Evolutionary conservation across 2,329 filamentous ascomycete genomes (phyloP).

Genomic region (Aspergillus thermomutatus): DNA sequence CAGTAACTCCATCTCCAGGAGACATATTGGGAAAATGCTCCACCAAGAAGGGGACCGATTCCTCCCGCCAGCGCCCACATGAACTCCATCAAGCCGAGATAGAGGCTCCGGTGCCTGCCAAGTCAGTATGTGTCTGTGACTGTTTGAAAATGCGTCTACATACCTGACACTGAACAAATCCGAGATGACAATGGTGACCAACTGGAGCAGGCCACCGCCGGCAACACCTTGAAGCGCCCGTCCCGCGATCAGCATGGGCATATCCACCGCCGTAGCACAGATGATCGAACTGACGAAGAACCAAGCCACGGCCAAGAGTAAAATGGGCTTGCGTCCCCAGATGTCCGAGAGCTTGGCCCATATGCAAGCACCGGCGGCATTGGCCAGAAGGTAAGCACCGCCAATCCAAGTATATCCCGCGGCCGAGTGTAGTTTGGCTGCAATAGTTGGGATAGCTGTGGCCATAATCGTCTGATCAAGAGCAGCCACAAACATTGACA

Average conservation of each 20-base stretch:
- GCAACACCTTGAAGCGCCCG: conserved; percentile 54
- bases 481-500: conserved; percentile 14
- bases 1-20: conserved; percentile 56
- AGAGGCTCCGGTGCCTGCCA: conserved; percentile 44
- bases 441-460: conserved; percentile 59
- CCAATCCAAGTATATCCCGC: conserved; percentile 75
- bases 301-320: conserved; percentile 47
- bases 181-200: conserved; percentile 54
- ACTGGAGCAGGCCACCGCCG: conserved; percentile 51
- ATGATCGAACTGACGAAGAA: conserved; percentile 52
- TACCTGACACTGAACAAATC: conserved; percentile 53
- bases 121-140: neutral
- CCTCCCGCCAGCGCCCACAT: conserved; percentile 56
- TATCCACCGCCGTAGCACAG: conserved; percentile 46
- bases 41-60: conserved; percentile 53
- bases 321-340: conserved; percentile 45
- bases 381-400: conserved; percentile 66
- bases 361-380: conserved; percentile 62
- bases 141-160: neutral
- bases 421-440: conserved; percentile 59
- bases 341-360: conserved; percentile 56
- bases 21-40: conserved; percentile 43
- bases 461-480: conserved; percentile 53
- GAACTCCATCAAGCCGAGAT: conserved; percentile 50
- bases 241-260: conserved; percentile 53